Evolutionary conservation across 208 protist genomes (phyloP).

Genomic region (Strigomonas culicis): DNA sequence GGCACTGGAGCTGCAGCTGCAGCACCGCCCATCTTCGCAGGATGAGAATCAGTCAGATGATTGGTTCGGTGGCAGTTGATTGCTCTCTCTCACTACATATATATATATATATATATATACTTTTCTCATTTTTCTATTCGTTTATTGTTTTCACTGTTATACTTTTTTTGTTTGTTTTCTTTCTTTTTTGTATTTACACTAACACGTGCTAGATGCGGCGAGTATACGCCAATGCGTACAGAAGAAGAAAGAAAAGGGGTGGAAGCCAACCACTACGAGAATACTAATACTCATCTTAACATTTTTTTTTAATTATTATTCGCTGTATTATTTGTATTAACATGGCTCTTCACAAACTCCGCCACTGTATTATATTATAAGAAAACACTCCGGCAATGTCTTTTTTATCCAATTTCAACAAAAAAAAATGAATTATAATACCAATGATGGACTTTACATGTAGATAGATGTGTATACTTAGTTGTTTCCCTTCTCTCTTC

Average conservation of each 20-base stretch:
- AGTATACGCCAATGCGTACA: too few relatives aligned
- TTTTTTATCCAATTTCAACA: background rate
- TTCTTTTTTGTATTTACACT: conserved; percentile 5
- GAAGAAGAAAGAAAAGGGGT: too few relatives aligned
- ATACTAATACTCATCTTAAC: too few relatives aligned
- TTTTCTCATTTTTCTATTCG: too few relatives aligned
- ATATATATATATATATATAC: conserved; percentile 2
- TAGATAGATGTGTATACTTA: background rate
- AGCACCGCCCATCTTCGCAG: too few relatives aligned
- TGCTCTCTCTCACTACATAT: background rate
- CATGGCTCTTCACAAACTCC: background rate
- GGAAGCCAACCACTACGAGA: too few relatives aligned
- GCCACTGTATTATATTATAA: background rate
- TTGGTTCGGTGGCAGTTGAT: background rate
- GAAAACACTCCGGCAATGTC: too few relatives aligned
- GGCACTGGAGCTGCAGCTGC: too few relatives aligned
- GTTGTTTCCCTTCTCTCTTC: background rate
- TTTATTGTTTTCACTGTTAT: too few relatives aligned
- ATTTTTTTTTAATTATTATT: conserved; percentile 1
- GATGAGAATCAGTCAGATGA: background rate
- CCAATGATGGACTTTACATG: background rate
- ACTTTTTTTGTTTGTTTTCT: conserved; percentile 1
- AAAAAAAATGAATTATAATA: background rate
- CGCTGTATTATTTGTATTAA: background rate
- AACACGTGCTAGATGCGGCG: background rate